These are phyloP conservation scores for Hypoxylon sp. DNA, from an alignment of 2,329 filamentous ascomycete species.

Conservation along the genomic window DNA sequence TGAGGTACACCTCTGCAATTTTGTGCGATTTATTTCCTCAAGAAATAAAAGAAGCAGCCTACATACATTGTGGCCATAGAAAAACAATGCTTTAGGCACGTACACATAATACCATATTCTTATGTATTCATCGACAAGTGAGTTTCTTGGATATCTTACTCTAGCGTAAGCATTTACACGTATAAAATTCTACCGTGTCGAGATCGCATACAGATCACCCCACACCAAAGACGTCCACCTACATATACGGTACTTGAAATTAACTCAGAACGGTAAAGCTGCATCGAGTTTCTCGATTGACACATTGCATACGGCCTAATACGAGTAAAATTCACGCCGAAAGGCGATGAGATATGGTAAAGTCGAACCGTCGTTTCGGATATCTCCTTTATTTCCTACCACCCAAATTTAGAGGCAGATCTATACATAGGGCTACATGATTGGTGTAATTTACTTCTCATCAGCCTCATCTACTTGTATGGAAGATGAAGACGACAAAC, in stretches of 20 bases:
- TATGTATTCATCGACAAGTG: no score
- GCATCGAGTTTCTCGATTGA: no score
- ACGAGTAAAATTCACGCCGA: no score
- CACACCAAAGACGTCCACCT: no score
- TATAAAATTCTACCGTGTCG: no score
- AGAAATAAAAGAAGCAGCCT: neutral
- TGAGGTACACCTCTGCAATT: neutral
- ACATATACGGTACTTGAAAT: neutral
- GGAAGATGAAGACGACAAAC: slow-evolving; percentile 15
- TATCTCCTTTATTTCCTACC: neutral
- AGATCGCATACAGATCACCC: no score
- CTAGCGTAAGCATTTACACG: neutral
- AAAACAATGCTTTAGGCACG: no score
- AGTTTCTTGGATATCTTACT: no score
- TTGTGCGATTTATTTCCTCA: neutral
- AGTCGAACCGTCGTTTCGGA: neutral
- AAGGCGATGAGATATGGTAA: neutral
- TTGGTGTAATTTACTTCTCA: slow-evolving; percentile 16
- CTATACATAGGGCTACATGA: neutral
- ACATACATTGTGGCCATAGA: neutral
- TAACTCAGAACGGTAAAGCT: no score
- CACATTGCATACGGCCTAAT: no score
- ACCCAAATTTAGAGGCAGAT: slow-evolving; percentile 15
- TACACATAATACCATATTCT: no score
- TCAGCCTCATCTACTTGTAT: slow-evolving; percentile 17